Evolutionary conservation across 2,329 filamentous ascomycete species (phyloP), one percentile per base, ranked within the genome.

Genomic region (Meredithiella fracta): DNA sequence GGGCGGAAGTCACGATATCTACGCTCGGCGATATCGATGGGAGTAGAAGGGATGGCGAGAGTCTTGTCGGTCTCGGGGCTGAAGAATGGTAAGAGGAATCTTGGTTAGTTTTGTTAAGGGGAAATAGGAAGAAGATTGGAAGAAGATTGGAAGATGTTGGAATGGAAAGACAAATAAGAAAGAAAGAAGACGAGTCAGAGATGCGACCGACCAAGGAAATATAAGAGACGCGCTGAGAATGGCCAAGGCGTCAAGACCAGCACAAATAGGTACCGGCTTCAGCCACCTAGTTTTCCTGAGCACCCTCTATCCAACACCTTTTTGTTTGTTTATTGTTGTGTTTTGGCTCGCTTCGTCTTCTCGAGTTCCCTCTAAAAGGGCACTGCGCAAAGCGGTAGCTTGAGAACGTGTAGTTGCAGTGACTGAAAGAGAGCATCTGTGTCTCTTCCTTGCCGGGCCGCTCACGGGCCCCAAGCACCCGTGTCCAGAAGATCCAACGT

Each of bases 21-120:
- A 70, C 77, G 78, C 70, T 84, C 80, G 66, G 78, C 78, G 62
- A 77, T 68, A 70, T 84, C 80, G 68, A 83, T 74, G 62, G 74
- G 70, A 63, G 65, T 65, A 63, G 73, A 67, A 65, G 70, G 70
- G 60, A 70, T 67, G 65, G 71, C 70, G 63, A 69, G 68, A 62
- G 73, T 74, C 61, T 64, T 65, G 68, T 85, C 75, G 66, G 82
- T 73, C 70, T 86, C 79, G 26, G 56, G 61, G 53, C 37, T 60
- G 57, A 51, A 62, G 56, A 62, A 60, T 61, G 56, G 14, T n/a
- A 37, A 51, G 44, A 44, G 11, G 29, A 55, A 14, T 56, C 40
- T 52, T 57, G 53, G 55, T 56, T 34, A 34, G 29, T 34, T 34
- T 26, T 3, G 37, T n/a, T n/a, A 54, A 54, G 42, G 26, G 29